Evolutionary conservation across 169 alveolate species (phyloP), one percentile per base, ranked within the genome.

Genomic region (Blepharisma undulans): DNA sequence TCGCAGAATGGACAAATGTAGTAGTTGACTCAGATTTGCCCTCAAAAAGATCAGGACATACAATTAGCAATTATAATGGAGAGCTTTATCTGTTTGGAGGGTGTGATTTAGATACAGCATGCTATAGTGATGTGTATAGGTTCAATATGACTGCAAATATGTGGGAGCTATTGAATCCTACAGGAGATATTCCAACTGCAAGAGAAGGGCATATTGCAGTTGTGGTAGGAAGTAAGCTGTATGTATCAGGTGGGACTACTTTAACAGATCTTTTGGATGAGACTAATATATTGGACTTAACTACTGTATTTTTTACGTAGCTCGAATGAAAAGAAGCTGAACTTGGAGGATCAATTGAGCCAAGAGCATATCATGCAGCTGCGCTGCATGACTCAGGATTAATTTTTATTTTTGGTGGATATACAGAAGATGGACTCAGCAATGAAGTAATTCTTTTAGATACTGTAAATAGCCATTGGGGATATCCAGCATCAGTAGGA

Each of bases 401-500:
- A 19, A 72, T 86, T 22, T 60, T 86, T 19, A 29, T 86, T 18
- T 86, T 86, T 72, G 91, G 91, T 66, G 91, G 91, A n/a, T 71
- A 72, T 25, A 86, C 80, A 1, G 7, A 8, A 61, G 66, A 30
- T 0, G 91, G 91, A 25, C 16, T 72, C 10, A 71, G 76, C 25
- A 25, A 72, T 19, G 91, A 86, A 33, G 29, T 72, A 10, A 18
- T 86, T 22, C 61, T 86, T 4, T n/a, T 86, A 29, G 91, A 86
- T 71, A 86, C 91, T 10, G 29, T 86, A 19, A 86, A 86, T 85
- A 72, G n/a, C 25, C 91, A 86, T 48, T 86, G 91, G 72, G 91
- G 91, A 32, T 34, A 86, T 48, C 91, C 91, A 72, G 72, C 72
- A 19, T 22, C 66, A 0, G 72, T 86, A 27, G 91, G 91, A 2